Evolutionary conservation across 2,329 filamentous ascomycete genomes (phyloP), one percentile per base, ranked within the genome.

Genomic region (Tolypocladium tundrense): DNA sequence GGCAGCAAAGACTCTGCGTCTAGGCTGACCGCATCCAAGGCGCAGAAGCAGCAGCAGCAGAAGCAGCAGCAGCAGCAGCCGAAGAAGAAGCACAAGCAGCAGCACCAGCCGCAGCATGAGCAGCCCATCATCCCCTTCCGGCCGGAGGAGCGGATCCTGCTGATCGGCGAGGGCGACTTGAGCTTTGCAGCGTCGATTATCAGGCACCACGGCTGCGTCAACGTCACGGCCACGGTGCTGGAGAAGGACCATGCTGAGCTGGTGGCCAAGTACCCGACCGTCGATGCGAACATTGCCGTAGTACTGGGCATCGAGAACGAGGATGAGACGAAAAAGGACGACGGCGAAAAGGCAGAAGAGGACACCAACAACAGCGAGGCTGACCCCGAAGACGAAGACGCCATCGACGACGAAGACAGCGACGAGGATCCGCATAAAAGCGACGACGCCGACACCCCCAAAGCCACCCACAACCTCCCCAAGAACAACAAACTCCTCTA

Each of bases 161-260:
- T 93, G 3, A 74, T 93, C 55, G 90, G 90, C 66, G 90, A 94
- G 69, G 90, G 85, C 63, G 90, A 95, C 72, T 83, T 94, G 67
- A 91, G 87, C 69, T 93, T 91, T 70, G 82, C 88, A 14, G 80
- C 81, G 35, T 86, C 84, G 2, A 78, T 93, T 2, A 77, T 87
- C 56, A 72, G 79, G 56, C 78, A 87, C 66, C 87, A 91, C 73
- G 79, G 77, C 63, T 90, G 85, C 74, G 79, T 75, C 60, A 77
- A 85, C 66, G 70, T 93, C 7, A 87, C 83, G 0, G 88, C 87
- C 42, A 91, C 88, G 2, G 84, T 87, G 19, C 79, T 83, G 64
- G 89, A 92, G 69, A 76, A 75, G 66, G 70, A 73, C 59, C 69
- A 75, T 39, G 74, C 75, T 14, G 81, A 83, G 55, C 78, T 97